A percentile compares a stretch with the other conserved stretches of the same genome.
Evolutionary conservation across 176 grass and related monocot genomes (phyloP).

Genomic region (Lolium rigidum): DNA sequence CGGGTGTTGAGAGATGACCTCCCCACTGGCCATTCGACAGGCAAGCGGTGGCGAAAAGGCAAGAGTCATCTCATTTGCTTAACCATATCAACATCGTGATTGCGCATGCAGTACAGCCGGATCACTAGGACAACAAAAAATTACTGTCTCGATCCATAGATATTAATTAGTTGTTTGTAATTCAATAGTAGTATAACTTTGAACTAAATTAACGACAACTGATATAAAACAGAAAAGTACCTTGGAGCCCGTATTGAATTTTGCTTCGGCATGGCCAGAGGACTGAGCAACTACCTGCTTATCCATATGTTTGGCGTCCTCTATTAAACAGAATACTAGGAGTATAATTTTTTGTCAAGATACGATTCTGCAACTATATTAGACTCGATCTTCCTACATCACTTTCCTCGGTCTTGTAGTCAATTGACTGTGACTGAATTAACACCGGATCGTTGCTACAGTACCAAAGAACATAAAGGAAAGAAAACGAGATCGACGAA

Average conservation of each 20-base stretch:
- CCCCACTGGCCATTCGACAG: no score
- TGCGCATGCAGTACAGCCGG: not conserved
- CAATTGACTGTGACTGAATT: constrained; percentile 8
- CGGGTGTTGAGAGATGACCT: not conserved
- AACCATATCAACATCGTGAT: no score
- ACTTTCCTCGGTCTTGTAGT: not conserved
- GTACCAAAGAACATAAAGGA: not conserved
- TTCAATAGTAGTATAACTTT: no score
- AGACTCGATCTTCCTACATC: constrained; percentile 5
- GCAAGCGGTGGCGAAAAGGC: not conserved
- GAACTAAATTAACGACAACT: no score
- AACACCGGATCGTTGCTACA: not conserved
- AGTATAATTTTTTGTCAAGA: not conserved
- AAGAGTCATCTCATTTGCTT: not conserved
- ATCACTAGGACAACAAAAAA: not conserved
- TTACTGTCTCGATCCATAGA: not conserved
- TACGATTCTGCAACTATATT: not conserved
- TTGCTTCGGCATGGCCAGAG: not conserved
- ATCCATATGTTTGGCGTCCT: not conserved
- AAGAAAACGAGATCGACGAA: not conserved
- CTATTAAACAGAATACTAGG: not conserved
- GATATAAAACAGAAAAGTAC: no score
- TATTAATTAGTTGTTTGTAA: no score
- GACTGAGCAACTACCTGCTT: not conserved
- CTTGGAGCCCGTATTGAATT: not conserved